A percentile compares a stretch with the other conserved stretches of the same genome.
phyloP scores from a whole-genome alignment of 768 basidiomycete species.

The Boletus pseudo-olivaceus region DNA sequence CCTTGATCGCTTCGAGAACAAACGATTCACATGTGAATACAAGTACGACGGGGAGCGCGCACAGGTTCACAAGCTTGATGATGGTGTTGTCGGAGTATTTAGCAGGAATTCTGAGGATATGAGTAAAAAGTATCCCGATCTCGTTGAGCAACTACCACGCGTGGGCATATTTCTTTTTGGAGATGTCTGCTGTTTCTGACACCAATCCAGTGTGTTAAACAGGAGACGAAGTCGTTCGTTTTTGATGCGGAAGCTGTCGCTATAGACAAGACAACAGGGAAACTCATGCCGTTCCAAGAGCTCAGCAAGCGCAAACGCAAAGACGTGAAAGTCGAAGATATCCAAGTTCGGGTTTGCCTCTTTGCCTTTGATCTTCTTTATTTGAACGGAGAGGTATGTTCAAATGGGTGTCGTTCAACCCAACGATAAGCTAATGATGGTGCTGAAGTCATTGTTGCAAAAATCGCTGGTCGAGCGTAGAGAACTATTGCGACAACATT shows the following conservation, averaged over 20 bases:
- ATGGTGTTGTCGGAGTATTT: conserved; percentile 87
- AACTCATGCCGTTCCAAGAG: conserved; percentile 97
- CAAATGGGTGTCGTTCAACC: neutral
- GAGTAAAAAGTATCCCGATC: conserved; percentile 98
- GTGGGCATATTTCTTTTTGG: conserved; percentile 39
- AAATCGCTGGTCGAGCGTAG: conserved; percentile 74
- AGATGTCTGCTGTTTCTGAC: conserved; percentile 1
- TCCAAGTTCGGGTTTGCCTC: conserved; percentile 92
- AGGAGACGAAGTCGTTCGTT: conserved; percentile 83
- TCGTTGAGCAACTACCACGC: conserved; percentile 88
- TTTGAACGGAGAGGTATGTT: conserved; percentile 85
- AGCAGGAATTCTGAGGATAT: conserved; percentile 98
- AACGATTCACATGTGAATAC: conserved; percentile 97
- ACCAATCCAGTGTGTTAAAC: conserved; percentile 71
- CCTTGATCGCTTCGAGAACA: conserved; percentile 92
- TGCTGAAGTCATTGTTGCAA: conserved; percentile 72
- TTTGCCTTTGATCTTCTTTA: conserved; percentile 97
- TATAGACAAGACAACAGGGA: conserved; percentile 78
- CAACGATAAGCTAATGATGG: neutral
- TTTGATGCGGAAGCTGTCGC: conserved; percentile 97
- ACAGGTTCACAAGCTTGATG: conserved; percentile 82
- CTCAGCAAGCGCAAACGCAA: conserved; percentile 92
- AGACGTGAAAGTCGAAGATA: conserved; percentile 97
- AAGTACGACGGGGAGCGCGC: conserved; percentile 99
- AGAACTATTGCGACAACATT: conserved; percentile 71